Conservation (phyloP, 1,284 basidiomycete species). For the Fomes fomentarius region DNA sequence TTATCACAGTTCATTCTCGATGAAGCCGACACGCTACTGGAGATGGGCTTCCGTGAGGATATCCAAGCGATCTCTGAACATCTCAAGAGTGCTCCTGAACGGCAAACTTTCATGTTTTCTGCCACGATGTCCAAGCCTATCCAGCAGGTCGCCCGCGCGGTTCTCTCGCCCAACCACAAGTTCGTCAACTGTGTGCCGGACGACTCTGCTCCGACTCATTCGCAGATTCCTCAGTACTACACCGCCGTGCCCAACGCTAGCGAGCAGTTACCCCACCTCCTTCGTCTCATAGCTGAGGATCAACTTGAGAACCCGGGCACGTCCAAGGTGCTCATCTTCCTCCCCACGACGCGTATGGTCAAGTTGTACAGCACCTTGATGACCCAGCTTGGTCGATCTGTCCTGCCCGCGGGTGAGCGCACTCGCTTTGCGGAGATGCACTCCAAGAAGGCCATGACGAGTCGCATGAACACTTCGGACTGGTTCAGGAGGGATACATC, state of each 20-base stretch:
- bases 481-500: slow-evolving; percentile 67
- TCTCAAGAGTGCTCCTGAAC: slow-evolving; percentile 68
- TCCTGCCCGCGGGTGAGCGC: slow-evolving; percentile 51
- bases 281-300: slow-evolving; percentile 88
- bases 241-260: slow-evolving; percentile 71
- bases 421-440: slow-evolving; percentile 85
- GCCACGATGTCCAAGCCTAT: slow-evolving; percentile 77
- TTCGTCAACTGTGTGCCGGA: slow-evolving; percentile 67
- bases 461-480: slow-evolving; percentile 68
- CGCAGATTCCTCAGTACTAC: slow-evolving; percentile 84
- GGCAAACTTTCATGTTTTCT: slow-evolving; percentile 96
- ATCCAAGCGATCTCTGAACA: slow-evolving; percentile 75
- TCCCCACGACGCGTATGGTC: slow-evolving; percentile 89
- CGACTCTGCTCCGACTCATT: slow-evolving; percentile 65
- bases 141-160: slow-evolving; percentile 59
- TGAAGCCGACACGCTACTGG: slow-evolving; percentile 94
- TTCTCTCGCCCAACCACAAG: slow-evolving; percentile 56
- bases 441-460: slow-evolving; percentile 73
- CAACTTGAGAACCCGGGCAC: slow-evolving; percentile 75
- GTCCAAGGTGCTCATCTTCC: slow-evolving; percentile 88
- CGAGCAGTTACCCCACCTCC: slow-evolving; percentile 80
- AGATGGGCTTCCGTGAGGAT: slow-evolving; percentile 95
- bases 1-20: slow-evolving; percentile 79
- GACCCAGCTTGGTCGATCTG: slow-evolving; percentile 45
- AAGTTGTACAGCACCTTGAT: slow-evolving; percentile 75